Evolutionary conservation across 2,329 filamentous ascomycete species (phyloP).

Genomic region (Sphaerulina vaccinii): DNA sequence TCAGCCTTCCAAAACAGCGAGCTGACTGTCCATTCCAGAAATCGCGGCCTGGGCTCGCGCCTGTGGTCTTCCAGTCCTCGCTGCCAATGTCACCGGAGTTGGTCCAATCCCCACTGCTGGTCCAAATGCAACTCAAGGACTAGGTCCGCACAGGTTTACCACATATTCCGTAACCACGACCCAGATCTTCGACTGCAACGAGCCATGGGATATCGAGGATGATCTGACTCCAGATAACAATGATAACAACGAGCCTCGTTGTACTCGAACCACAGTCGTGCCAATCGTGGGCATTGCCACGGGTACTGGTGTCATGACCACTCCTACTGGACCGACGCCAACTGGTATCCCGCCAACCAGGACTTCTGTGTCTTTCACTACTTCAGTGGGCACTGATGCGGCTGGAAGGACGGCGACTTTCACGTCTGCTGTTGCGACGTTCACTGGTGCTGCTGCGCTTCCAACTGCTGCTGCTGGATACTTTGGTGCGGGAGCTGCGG

Average conservation of each 20-base stretch:
- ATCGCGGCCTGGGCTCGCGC: conserved; percentile 4
- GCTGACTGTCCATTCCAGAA: background rate
- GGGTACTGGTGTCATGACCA: background rate
- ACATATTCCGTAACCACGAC: background rate
- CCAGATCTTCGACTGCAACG: conserved; percentile 3
- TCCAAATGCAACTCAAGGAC: too few species aligned
- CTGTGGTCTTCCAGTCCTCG: conserved; percentile 2
- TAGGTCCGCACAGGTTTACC: background rate
- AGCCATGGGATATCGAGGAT: background rate
- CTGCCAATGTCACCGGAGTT: background rate
- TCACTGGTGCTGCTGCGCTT: conserved; percentile 1
- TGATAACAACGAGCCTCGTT: conserved; percentile 1
- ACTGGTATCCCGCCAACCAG: conserved; percentile 3
- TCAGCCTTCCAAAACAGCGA: background rate
- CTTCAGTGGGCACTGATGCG: background rate
- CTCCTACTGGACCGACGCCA: background rate
- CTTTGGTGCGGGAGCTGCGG: conserved; percentile 10
- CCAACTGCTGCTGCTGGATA: background rate
- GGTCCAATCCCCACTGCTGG: background rate
- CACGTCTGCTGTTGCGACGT: background rate
- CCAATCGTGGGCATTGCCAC: background rate
- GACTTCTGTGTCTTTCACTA: conserved; percentile 2
- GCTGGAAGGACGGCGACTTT: background rate
- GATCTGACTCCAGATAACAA: background rate
- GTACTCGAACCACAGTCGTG: conserved; percentile 6